Conservation (phyloP, 257 asterid genomes). For the Jaltomata sinuosa region DNA sequence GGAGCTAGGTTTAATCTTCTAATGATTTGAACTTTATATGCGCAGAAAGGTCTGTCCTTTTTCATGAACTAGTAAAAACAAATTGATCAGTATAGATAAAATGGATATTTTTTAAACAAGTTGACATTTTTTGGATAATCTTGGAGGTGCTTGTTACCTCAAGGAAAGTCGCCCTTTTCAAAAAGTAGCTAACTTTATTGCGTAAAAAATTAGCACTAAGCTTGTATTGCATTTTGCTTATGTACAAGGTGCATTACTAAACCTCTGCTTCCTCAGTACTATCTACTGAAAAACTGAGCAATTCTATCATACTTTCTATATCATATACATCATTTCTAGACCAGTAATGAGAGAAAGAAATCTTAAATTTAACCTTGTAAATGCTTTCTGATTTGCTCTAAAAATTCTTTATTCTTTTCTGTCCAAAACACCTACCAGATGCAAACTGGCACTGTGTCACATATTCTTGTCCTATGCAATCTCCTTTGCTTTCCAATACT, state of each 20-base stretch:
- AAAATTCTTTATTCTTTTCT: not conserved
- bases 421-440: not conserved
- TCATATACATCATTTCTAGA: not conserved
- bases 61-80: not conserved
- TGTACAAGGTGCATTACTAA: not conserved
- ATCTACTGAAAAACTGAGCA: not conserved
- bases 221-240: not conserved
- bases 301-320: not conserved
- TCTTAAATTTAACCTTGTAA: not conserved
- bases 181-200: not conserved
- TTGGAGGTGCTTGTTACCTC: not conserved
- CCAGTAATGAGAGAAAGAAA: not conserved
- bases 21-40: not conserved
- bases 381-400: not conserved
- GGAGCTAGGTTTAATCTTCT: not conserved
- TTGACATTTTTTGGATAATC: not conserved
- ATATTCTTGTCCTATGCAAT: not conserved
- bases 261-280: not conserved
- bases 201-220: not conserved
- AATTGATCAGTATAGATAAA: not conserved
- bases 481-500: not conserved
- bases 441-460: not conserved
- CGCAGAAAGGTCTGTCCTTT: not conserved
- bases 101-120: not conserved
- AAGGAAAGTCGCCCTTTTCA: not conserved